Evolutionary conservation across 768 basidiomycete genomes (phyloP).

Genomic region (Kwoniella heveanensis): DNA sequence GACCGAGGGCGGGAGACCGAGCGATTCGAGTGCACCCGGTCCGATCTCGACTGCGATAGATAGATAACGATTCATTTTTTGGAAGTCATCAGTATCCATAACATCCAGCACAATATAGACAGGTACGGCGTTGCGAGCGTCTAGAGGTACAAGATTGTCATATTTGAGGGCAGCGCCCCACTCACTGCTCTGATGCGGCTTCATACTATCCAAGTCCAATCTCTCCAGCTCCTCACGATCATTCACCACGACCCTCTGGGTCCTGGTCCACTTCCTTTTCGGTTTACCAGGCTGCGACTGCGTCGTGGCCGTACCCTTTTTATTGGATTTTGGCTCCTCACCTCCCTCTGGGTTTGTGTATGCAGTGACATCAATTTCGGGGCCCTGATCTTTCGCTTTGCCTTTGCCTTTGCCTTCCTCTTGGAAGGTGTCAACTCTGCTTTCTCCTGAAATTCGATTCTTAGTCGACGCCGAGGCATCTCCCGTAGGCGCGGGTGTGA

Average conservation of each 20-base stretch:
- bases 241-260: background rate
- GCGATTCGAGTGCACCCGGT: conserved; percentile 3
- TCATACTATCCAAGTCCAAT: conserved; percentile 14
- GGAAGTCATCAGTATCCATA: no score
- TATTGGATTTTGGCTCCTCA: background rate
- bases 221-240: conserved; percentile 10
- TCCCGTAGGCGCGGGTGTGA: no score
- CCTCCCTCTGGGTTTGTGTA: no score
- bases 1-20: conserved; percentile 11
- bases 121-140: no score
- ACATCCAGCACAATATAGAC: no score
- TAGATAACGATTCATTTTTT: no score
- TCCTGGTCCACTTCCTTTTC: background rate
- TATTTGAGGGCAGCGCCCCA: background rate
- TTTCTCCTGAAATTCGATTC: no score
- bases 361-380: no score
- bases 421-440: no score
- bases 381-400: background rate
- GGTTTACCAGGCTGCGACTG: background rate
- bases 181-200: conserved; percentile 19
- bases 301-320: background rate
- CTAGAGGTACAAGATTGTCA: no score
- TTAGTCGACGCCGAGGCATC: no score
- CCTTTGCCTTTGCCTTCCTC: conserved; percentile 4
- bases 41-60: conserved; percentile 20